phyloP scores from a whole-genome alignment of 2,329 filamentous ascomycete species.

The Cladosporium sp. region DNA sequence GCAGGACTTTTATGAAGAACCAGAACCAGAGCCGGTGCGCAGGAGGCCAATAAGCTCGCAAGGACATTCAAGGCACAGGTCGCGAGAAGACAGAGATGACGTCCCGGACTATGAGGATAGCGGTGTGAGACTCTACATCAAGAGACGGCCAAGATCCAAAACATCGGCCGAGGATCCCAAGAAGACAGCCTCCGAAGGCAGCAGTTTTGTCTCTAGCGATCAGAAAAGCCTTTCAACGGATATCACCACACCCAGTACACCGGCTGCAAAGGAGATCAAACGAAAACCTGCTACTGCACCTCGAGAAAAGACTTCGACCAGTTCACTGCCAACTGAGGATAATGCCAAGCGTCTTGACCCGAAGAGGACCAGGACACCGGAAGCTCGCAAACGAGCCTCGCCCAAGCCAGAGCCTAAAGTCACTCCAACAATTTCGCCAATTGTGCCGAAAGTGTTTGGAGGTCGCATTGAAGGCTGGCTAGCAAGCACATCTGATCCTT shows the following conservation, averaged over 20 bases:
- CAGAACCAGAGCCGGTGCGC: slow-evolving; percentile 24
- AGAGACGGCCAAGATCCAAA: slow-evolving; percentile 29
- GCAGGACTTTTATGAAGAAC: slow-evolving; percentile 33
- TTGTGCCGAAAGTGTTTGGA: slow-evolving; percentile 47
- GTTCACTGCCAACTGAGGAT: slow-evolving; percentile 6
- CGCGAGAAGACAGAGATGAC: slow-evolving; percentile 24
- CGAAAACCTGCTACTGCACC: slow-evolving; percentile 1
- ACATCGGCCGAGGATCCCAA: slow-evolving; percentile 21
- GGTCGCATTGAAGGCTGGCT: slow-evolving; percentile 64
- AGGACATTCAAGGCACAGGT: slow-evolving; percentile 28
- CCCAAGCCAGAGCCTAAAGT: slow-evolving; percentile 17
- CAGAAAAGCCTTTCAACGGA: slow-evolving; percentile 34
- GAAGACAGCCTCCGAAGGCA: slow-evolving; percentile 27
- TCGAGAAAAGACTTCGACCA: slow-evolving; percentile 8
- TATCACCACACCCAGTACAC: slow-evolving; percentile 32
- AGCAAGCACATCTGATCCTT: slow-evolving; percentile 40
- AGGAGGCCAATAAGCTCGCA: slow-evolving; percentile 26
- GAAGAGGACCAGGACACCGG: slow-evolving; percentile 1
- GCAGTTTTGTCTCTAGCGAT: slow-evolving; percentile 33
- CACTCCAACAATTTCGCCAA: slow-evolving; percentile 34
- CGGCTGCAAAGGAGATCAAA: slow-evolving; percentile 16
- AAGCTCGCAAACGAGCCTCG: slow-evolving; percentile 10
- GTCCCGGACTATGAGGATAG: slow-evolving; percentile 35
- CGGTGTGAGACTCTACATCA: slow-evolving; percentile 37
- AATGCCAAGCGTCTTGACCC: neutral